A percentile compares a stretch with the other conserved stretches of the same genome.
These are phyloP conservation scores for Penicillium sp. DNA, from an alignment of 2,329 filamentous ascomycete species.

Conservation along the genomic window DNA sequence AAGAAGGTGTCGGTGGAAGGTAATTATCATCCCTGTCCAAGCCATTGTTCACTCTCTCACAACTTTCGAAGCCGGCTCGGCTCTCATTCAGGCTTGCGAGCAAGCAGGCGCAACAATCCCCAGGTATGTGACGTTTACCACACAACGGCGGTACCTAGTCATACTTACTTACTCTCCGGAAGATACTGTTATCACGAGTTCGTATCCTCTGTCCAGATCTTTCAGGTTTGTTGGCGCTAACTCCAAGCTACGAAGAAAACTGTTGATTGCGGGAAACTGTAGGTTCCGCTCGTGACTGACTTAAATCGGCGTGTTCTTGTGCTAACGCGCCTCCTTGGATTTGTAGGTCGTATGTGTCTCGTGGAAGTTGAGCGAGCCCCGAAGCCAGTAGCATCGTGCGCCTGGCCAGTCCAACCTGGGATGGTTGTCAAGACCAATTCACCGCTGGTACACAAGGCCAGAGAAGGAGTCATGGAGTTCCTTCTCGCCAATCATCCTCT, in stretches of 20 bases:
- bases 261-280: constrained; percentile 99
- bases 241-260: constrained; percentile 60
- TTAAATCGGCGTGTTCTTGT: background rate
- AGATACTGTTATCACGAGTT: constrained; percentile 99
- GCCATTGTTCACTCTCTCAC: constrained; percentile 24
- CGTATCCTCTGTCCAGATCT: constrained; percentile 36
- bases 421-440: constrained; percentile 99
- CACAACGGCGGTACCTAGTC: background rate
- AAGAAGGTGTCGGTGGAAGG: constrained; percentile 98
- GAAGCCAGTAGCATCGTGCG: constrained; percentile 96
- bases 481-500: constrained; percentile 92
- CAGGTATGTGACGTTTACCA: constrained; percentile 54
- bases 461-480: constrained; percentile 99
- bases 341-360: constrained; percentile 80
- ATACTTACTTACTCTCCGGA: constrained; percentile 33
- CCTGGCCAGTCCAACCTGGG: constrained; percentile 96
- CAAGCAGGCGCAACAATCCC: constrained; percentile 90
- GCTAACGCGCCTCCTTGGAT: background rate
- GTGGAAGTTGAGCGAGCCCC: constrained; percentile 96
- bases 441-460: constrained; percentile 90
- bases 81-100: constrained; percentile 98
- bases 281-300: constrained; percentile 14
- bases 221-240: constrained; percentile 25
- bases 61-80: constrained; percentile 71
- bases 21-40: constrained; percentile 43